These are phyloP conservation scores for Cenchrus americanus DNA, from an alignment of 176 grass and related monocot species.

Conservation along the genomic window DNA sequence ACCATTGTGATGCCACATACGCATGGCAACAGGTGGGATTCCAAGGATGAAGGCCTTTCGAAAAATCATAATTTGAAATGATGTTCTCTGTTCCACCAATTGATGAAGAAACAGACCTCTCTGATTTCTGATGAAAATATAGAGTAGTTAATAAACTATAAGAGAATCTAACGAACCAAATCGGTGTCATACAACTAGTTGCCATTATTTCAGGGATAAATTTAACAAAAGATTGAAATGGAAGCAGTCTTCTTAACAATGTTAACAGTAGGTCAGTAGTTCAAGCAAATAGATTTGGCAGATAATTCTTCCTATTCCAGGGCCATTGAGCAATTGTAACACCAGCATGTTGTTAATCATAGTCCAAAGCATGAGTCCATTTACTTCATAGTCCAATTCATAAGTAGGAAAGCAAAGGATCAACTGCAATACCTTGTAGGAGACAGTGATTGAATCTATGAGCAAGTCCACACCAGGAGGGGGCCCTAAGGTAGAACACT, in stretches of 20 bases:
- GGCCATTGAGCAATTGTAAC: slow-evolving; percentile 3
- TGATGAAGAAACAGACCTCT: slow-evolving; percentile 26
- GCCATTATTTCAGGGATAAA: neutral
- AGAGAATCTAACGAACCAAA: slow-evolving; percentile 2
- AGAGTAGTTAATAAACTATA: slow-evolving; percentile 34
- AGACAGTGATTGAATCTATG: slow-evolving; percentile 80
- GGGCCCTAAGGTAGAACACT: slow-evolving; percentile 78
- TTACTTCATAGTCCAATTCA: slow-evolving; percentile 11
- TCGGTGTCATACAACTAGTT: neutral
- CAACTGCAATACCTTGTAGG: slow-evolving; percentile 52
- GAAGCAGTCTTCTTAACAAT: slow-evolving; percentile 6
- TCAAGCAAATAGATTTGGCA: slow-evolving; percentile 29
- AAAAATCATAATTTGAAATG: slow-evolving; percentile 76
- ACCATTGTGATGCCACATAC: slow-evolving; percentile 88
- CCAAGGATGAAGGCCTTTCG: slow-evolving; percentile 70
- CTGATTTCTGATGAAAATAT: slow-evolving; percentile 59
- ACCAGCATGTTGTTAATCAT: slow-evolving; percentile 23
- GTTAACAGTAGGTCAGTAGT: slow-evolving; percentile 28
- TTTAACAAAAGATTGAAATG: slow-evolving; percentile 1
- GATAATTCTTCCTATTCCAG: slow-evolving; percentile 1
- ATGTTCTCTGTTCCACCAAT: slow-evolving; percentile 53
- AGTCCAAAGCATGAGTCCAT: neutral
- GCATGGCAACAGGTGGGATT: slow-evolving; percentile 66
- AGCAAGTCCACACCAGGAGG: slow-evolving; percentile 79
- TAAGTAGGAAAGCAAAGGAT: slow-evolving; percentile 25